Percentiles rank a stretch among this genome's conserved stretches.
phyloP scores from a whole-genome alignment of 108 stramenopile species.

The Cafeteria roenbergensis region DNA sequence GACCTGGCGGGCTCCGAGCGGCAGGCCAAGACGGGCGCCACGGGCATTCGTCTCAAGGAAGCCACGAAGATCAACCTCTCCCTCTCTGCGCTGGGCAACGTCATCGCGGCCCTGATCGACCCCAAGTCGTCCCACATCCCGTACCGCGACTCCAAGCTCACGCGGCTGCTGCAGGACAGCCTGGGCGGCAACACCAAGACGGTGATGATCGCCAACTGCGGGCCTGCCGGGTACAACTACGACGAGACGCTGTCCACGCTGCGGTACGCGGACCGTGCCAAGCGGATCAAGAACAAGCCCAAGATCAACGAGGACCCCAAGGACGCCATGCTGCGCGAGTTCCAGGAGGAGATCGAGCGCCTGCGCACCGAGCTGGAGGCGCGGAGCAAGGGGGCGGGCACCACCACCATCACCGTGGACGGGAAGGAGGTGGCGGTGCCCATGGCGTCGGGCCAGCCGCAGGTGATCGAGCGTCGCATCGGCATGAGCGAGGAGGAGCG shows the following conservation, averaged over 20 bases:
- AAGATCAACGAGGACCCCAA: constrained; percentile 93
- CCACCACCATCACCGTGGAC: constrained; percentile 4
- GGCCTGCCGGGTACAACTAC: constrained; percentile 90
- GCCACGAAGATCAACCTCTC: constrained; percentile 69
- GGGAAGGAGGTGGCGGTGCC: constrained; percentile 5
- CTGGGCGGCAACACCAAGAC: constrained; percentile 82
- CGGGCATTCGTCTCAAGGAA: constrained; percentile 75
- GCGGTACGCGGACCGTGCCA: constrained; percentile 92
- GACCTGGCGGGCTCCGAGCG: constrained; percentile 90
- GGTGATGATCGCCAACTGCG: constrained; percentile 83
- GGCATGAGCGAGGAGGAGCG: constrained; percentile 27
- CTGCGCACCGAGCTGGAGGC: constrained; percentile 22
- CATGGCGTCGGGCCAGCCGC: constrained; percentile 13
- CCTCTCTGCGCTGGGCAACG: constrained; percentile 53
- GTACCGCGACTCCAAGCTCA: constrained; percentile 96
- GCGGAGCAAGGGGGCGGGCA: neutral
- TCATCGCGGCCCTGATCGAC: constrained; percentile 86
- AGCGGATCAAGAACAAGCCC: constrained; percentile 98
- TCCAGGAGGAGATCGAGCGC: constrained; percentile 57
- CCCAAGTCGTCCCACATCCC: constrained; percentile 82
- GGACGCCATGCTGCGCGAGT: constrained; percentile 79
- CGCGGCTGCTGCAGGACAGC: constrained; percentile 89
- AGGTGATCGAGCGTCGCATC: constrained; percentile 18
- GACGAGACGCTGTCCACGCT: constrained; percentile 95
- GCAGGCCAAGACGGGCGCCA: constrained; percentile 86